Evolutionary conservation across 140 eudicot genomes (phyloP), one percentile per base, ranked within the genome.

Genomic region (Stevia rebaudiana): DNA sequence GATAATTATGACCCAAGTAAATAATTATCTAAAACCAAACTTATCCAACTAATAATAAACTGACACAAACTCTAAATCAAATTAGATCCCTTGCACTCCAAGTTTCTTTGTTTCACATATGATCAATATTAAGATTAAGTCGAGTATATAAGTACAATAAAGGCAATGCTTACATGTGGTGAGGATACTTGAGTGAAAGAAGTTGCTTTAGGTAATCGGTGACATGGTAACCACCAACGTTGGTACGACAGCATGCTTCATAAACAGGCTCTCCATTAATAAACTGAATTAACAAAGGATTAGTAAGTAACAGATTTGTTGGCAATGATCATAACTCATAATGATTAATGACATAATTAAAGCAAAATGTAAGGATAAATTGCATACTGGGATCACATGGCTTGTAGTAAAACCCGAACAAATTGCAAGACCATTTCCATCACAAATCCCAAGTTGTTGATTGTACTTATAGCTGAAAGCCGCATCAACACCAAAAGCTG

Each of bases 131-230:
- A n/a, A n/a, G n/a, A n/a, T n/a, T n/a, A n/a, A n/a, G n/a, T n/a
- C n/a, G n/a, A n/a, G n/a, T n/a, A n/a, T n/a, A n/a, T n/a, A 68
- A 24, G 8, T 9, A 44, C 33, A 79, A 25, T 6, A 13, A 24
- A 58, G 18, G 36, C 1, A 43, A 57, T 53, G 43, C 94, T 79
- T 68, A 92, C 98, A 86, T 81, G 73, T 88, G 96, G 51, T 92
- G 89, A 28, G 98, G 96, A 74, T 85, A 83, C 61, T 88, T 92
- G 11, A 92, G 96, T 21, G 96, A 85, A 50, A 92, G 95, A 73
- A 92, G 98, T 69, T 92, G 96, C 86, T 92, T 92, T 76, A 92
- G 67, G 87, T 88, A 87, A 76, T 92, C 88, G 15, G 98, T 92
- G 55, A 92, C 80, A 76, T 92, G 96, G 74, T 80, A 92, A 65